Evolutionary conservation across 1,139 yeast genomes (phyloP), one percentile per base, ranked within the genome.

Genomic region (Insectozyma bohioensis): DNA sequence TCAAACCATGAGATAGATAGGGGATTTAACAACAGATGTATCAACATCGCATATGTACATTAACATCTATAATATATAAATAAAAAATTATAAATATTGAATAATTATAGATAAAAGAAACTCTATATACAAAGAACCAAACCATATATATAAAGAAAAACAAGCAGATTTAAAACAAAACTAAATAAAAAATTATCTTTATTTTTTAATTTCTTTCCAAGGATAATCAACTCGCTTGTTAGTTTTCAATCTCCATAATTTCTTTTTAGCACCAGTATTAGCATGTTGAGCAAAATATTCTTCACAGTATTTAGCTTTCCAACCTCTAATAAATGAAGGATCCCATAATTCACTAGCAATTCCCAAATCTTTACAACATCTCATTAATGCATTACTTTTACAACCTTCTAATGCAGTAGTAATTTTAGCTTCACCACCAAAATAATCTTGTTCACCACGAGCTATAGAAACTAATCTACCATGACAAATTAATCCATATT

Each of bases 401-500:
- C 98, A 92, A 10, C 98, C 98, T 61, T 92, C 98, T 29, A 95
- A 82, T 0, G 98, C 97, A 0, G 97, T 92, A 5, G 97, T 88
- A 33, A 92, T 77, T 34, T 94, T 95, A 36, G 79, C 81, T 22
- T 86, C 90, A 1, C 74, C 73, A 30, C 80, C 84, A 63, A 85
- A 92, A 54, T 85, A 92, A 47, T 87, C 94, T 58, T 88, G 97
- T 55, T 92, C 98, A 18, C 98, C 98, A 40, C 98, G 73, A 1
- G 97, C 95, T 21, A 92, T 84, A 45, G 94, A 80, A 3, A 92
- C 95, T 26, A 92, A 66, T 41, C 96, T 72, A 1, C 97, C 97
- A 41, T 84, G 80, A 46, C 95, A 85, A 7, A 92, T 70, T 34
- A 92, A 65, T 0, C 90, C 97, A 51, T 86, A 92, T 54, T 92